phyloP scores from a whole-genome alignment of 352 stramenopile species.

The Thalassiosira hispida region DNA sequence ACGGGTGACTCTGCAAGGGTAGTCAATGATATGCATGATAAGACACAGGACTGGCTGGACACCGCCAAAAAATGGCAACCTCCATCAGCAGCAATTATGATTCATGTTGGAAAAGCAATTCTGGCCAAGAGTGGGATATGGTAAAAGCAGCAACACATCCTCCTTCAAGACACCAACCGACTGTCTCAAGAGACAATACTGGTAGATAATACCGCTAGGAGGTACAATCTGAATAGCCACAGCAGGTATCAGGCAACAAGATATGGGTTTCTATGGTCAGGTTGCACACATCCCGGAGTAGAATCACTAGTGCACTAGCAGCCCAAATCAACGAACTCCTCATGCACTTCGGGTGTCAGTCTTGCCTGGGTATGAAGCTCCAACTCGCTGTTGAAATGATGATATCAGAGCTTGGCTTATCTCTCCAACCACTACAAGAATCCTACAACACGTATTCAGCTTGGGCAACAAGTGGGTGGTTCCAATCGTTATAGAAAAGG shows the following conservation, averaged over 20 bases:
- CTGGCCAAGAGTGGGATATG: background rate
- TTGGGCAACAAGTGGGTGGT: too few species aligned
- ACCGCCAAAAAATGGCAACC: background rate
- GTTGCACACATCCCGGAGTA: too few species aligned
- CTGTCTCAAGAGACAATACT: background rate
- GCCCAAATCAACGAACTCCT: too few species aligned
- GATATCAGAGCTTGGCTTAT: too few species aligned
- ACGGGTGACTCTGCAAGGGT: background rate
- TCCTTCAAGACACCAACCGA: too few species aligned
- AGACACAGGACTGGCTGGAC: slow-evolving; percentile 3
- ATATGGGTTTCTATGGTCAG: background rate
- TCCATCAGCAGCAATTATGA: background rate
- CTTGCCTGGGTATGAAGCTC: too few species aligned
- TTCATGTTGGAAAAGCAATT: background rate
- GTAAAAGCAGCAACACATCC: background rate
- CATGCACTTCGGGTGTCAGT: too few species aligned
- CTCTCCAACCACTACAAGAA: too few species aligned
- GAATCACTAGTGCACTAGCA: too few species aligned
- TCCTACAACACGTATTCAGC: too few species aligned
- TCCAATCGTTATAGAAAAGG: too few species aligned
- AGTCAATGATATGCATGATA: slow-evolving; percentile 10
- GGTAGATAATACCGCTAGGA: background rate
- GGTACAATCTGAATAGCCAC: background rate
- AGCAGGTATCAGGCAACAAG: background rate
- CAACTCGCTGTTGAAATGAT: too few species aligned